These are phyloP conservation scores for Irpex sp. DNA, from an alignment of 1,284 basidiomycete species.

Conservation along the genomic window DNA sequence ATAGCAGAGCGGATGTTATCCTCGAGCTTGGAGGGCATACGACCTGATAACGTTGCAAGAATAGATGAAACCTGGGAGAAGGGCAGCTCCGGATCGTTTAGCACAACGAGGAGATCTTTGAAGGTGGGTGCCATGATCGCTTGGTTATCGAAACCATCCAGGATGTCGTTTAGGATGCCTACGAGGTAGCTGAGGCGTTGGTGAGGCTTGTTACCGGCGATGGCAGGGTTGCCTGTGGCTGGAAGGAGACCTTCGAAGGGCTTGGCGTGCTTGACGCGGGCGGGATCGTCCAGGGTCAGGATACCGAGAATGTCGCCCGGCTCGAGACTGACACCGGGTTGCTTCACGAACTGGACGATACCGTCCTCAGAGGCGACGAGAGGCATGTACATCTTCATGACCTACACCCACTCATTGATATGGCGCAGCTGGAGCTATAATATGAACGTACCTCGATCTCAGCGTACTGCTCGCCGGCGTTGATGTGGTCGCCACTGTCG, in stretches of 20 bases:
- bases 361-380: slow-evolving; percentile 96
- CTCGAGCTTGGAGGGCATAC: slow-evolving; percentile 91
- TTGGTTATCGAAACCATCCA: slow-evolving; percentile 94
- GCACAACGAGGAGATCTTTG: slow-evolving; percentile 75
- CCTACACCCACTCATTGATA: slow-evolving; percentile 40
- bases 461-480: slow-evolving; percentile 94
- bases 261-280: slow-evolving; percentile 96
- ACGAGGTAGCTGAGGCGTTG: slow-evolving; percentile 80
- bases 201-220: slow-evolving; percentile 88
- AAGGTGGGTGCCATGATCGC: slow-evolving; percentile 78
- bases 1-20: slow-evolving; percentile 79
- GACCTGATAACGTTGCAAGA: slow-evolving; percentile 86
- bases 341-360: slow-evolving; percentile 95
- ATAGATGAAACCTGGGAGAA: slow-evolving; percentile 85
- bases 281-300: slow-evolving; percentile 93
- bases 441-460: slow-evolving; percentile 80
- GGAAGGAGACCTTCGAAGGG: slow-evolving; percentile 95
- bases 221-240: slow-evolving; percentile 77
- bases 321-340: slow-evolving; percentile 92
- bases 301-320: slow-evolving; percentile 99
- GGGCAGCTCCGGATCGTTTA: slow-evolving; percentile 84
- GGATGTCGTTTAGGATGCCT: slow-evolving; percentile 83
- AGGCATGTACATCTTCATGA: slow-evolving; percentile 99
- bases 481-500: slow-evolving; percentile 95
- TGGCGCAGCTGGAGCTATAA: not conserved